Base-by-base conservation (phyloP, 1,284 basidiomycete species). In the Bjerkandera adusta region DNA sequence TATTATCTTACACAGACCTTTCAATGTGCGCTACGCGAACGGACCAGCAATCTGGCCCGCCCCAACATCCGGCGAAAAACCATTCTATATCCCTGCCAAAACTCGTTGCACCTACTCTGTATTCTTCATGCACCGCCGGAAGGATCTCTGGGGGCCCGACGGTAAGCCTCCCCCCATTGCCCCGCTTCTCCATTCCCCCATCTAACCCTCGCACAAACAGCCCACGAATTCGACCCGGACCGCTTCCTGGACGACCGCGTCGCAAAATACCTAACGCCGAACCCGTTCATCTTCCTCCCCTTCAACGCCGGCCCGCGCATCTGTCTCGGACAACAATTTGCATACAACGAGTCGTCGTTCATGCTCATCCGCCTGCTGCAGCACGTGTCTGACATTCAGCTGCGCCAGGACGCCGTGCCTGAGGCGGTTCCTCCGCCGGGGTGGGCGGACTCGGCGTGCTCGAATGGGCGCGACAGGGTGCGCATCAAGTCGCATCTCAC, bases 281-380 rank as follows among this genome's bases (percentile, higher is more conserved):
- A 72, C 51, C 71, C 74, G 1, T 73, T 70, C 63, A 72, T 75
- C 36, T 76, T 76, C 54, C 53, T 74, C 1, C 73, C 75, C 0
- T 76, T 76, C 57, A 73, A 72, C 49, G 74, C 71, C 0, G 74
- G 74, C 4, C 74, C 75, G 7, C 67, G 75, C 3, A 73, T 75
- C 46, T 75, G 72, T 47, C 62, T 74, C 27, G 73, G 73, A 1
- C 72, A 75, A 53, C 72, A 84, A 75, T 83, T 83, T 59, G 83
- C 84, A 3, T 84, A 83, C 60, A 83, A 84, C 58, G 81, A 85
- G 55, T 73, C 75, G 55, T 83, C 82, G 1, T 84, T 82, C 65
- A 75, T 83, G 69, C 58, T 85, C 48, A 71, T 85, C 35, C 75
- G 81, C 8, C 65, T 87, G n/a, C 60, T 86, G 15, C 83, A 86